Conservation (phyloP, 495 filamentous ascomycete species). For the Penicillium cinerascens region DNA sequence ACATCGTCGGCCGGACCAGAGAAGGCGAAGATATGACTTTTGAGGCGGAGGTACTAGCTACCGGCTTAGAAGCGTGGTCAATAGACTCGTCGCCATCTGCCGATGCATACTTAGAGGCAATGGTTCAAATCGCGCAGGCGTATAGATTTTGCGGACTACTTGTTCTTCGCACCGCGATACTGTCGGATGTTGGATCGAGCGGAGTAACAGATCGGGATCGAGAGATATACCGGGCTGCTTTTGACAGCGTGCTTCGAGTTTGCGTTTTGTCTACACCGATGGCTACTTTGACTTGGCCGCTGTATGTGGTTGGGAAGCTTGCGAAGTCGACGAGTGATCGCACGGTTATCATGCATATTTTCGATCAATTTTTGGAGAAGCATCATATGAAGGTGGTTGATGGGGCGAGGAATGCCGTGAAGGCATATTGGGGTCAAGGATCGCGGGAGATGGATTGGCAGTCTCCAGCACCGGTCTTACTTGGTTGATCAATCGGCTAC, state of each 20-base stretch:
- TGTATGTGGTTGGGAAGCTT: conserved; percentile 11
- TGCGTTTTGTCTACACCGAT: conserved; percentile 12
- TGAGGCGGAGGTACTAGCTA: neutral
- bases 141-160: conserved; percentile 7
- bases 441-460: too few species aligned
- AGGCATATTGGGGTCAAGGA: conserved; percentile 1
- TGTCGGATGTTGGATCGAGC: too few species aligned
- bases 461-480: neutral
- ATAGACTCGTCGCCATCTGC: neutral
- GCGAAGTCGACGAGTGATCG: conserved; percentile 10
- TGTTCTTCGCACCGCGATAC: too few species aligned
- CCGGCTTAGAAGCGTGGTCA: neutral
- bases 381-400: conserved; percentile 18
- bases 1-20: neutral
- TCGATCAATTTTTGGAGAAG: conserved; percentile 12
- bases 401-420: conserved; percentile 3
- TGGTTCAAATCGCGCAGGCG: conserved; percentile 8
- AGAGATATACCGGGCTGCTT: conserved; percentile 5
- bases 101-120: conserved; percentile 8
- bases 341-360: conserved; percentile 12
- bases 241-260: conserved; percentile 10
- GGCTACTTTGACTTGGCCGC: conserved; percentile 14
- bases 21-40: conserved; percentile 1
- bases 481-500: too few species aligned
- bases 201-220: neutral